A percentile compares a stretch with the other conserved stretches of the same genome.
Evolutionary conservation across 129 eudicot species (phyloP).

Genomic region (Arctium minus): DNA sequence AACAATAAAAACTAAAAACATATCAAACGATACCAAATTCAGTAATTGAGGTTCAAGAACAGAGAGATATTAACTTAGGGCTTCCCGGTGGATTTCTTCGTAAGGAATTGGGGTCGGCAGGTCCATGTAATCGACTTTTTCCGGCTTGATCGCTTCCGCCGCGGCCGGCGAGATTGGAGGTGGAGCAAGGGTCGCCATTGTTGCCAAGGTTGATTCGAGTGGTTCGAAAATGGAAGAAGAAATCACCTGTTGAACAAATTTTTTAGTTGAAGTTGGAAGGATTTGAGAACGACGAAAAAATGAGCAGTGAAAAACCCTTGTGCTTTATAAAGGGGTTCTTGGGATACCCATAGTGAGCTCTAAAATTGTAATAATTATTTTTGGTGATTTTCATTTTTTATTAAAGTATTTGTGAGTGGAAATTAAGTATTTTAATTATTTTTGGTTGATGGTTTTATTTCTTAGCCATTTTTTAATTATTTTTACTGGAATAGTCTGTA

Average conservation of each 20-base stretch:
- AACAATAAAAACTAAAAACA: background rate
- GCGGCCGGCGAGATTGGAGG: conserved; percentile 40
- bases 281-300: background rate
- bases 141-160: conserved; percentile 33
- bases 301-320: background rate
- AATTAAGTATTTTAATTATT: too few species aligned
- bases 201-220: background rate
- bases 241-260: background rate
- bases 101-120: conserved; percentile 84
- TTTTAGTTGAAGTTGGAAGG: background rate
- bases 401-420: too few species aligned
- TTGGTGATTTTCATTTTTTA: too few species aligned
- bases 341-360: background rate
- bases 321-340: background rate
- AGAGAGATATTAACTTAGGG: conserved; percentile 50
- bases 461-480: too few species aligned
- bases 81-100: conserved; percentile 90
- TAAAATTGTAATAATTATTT: too few species aligned
- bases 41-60: conserved; percentile 7
- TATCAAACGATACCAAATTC: background rate
- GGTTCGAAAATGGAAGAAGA: background rate
- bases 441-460: too few species aligned
- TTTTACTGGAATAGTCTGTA: too few species aligned
- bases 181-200: conserved; percentile 59
- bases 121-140: conserved; percentile 61